phyloP scores from a whole-genome alignment of 768 basidiomycete genomes.

The Tulasnella sp. region DNA sequence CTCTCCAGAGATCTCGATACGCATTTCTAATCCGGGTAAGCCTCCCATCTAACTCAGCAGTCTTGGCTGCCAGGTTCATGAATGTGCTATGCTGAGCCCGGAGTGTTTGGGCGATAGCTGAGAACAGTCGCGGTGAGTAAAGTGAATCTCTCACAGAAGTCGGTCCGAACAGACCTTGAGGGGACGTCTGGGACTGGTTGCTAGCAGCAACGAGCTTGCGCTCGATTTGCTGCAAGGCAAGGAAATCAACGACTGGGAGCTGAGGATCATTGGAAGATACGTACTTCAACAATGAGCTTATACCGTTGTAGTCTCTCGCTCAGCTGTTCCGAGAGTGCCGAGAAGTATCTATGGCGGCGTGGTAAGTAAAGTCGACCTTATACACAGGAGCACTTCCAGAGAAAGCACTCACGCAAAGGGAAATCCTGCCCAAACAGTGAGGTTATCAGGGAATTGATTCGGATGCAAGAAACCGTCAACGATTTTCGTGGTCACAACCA shows the following conservation, averaged over 20 bases:
- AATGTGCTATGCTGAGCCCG: constrained; percentile 73
- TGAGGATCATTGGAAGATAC: constrained; percentile 13
- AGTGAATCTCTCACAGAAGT: neutral
- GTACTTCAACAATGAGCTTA: constrained; percentile 67
- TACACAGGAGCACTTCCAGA: too few relatives aligned
- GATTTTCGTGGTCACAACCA: constrained; percentile 62
- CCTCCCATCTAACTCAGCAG: constrained; percentile 60
- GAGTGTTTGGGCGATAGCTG: constrained; percentile 63
- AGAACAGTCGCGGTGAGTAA: neutral
- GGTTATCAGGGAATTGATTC: constrained; percentile 39
- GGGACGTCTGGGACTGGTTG: constrained; percentile 51
- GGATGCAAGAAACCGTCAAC: constrained; percentile 70
- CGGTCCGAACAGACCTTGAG: constrained; percentile 45
- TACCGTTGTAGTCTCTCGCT: constrained; percentile 63
- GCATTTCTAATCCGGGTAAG: constrained; percentile 63
- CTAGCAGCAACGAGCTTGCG: constrained; percentile 62
- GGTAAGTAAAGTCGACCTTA: too few relatives aligned
- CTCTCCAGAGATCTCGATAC: constrained; percentile 69
- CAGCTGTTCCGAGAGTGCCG: constrained; percentile 56
- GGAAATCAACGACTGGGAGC: neutral
- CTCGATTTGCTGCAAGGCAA: constrained; percentile 56
- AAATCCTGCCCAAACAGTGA: neutral
- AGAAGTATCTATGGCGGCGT: constrained; percentile 1
- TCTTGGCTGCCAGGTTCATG: constrained; percentile 63
- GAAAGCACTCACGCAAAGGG: constrained; percentile 59